Evolutionary conservation across 805 yeast species (phyloP), one percentile per base, ranked within the genome.

Genomic region (Metschnikowia cubensis): DNA sequence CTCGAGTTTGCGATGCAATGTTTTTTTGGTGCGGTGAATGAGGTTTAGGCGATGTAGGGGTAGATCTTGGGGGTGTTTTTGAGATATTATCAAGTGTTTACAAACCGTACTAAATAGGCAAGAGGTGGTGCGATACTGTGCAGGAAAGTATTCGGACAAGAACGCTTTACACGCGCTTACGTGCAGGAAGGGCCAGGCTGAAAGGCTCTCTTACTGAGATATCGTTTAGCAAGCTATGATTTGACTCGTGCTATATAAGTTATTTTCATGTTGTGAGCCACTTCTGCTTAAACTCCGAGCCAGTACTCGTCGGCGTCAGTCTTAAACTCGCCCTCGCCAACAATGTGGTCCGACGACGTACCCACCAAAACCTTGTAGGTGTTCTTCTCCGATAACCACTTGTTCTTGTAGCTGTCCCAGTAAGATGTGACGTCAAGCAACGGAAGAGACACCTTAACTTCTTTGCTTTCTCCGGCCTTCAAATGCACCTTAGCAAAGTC

Each of bases 401-500:
- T 52, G 49, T 59, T 46, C 47, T 52, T 53, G 54, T 66, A 65
- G 42, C 59, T 63, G 52, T 67, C 69, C 52, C 57, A 67, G 57
- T 57, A 67, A 1, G 70, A 66, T 6, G 63, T 55, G 14, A 66
- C 59, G 33, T 67, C 68, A 41, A 62, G 64, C 39, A 60, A 46
- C 1, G 61, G 54, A 33, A 65, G 52, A 18, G 51, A 48, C 25
- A 65, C 47, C 3, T 46, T 34, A 13, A 62, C 64, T 5, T 42
- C 29, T 29, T 50, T 51, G 25, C 47, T 22, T 41, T 56, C 49
- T 3, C 63, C 63, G 1, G 60, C 51, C 35, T 53, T 51, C 44
- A 67, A 55, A 15, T 32, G 17, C 13, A 63, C 65, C 55, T 67
- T 67, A 41, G 59, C 68, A 46, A 60, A 66, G 25, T 65, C 70